Percentiles rank a stretch among this genome's conserved stretches.
phyloP scores from a whole-genome alignment of 345 rosid species.

The Hibiscus trionum region DNA sequence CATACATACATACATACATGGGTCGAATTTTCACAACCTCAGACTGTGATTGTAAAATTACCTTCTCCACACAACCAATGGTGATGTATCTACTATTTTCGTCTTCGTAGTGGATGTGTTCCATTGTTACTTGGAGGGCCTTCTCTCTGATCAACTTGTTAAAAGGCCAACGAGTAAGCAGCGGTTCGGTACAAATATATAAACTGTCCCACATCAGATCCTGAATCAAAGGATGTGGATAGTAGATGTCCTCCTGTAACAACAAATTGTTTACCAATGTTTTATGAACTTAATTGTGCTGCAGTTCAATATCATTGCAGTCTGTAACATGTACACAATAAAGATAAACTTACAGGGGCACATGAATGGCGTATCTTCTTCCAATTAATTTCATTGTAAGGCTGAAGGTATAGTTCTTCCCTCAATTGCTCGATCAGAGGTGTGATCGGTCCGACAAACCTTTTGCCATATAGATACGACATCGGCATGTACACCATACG shows the following conservation, averaged over 20 bases:
- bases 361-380: constrained; percentile 37
- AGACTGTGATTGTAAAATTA: constrained; percentile 1
- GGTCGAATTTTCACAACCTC: not conserved
- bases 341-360: constrained; percentile 30
- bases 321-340: not conserved
- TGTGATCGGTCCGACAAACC: constrained; percentile 48
- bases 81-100: constrained; percentile 60
- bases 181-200: constrained; percentile 41
- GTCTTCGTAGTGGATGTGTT: constrained; percentile 63
- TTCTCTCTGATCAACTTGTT: constrained; percentile 41
- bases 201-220: constrained; percentile 53
- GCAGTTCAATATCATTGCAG: not conserved
- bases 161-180: constrained; percentile 48
- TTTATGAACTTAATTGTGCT: not conserved
- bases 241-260: constrained; percentile 49
- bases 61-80: constrained; percentile 61
- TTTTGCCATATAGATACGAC: constrained; percentile 61
- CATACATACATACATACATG: not conserved
- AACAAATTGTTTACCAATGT: not conserved
- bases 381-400: constrained; percentile 50
- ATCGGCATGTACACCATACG: constrained; percentile 64
- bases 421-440: constrained; percentile 42
- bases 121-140: constrained; percentile 44
- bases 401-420: constrained; percentile 42
- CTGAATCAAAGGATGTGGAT: constrained; percentile 50